A percentile compares a stretch with the other conserved stretches of the same genome.
These are phyloP conservation scores for Dioszegia aurantiaca DNA, from an alignment of 768 basidiomycete genomes.

Conservation along the genomic window DNA sequence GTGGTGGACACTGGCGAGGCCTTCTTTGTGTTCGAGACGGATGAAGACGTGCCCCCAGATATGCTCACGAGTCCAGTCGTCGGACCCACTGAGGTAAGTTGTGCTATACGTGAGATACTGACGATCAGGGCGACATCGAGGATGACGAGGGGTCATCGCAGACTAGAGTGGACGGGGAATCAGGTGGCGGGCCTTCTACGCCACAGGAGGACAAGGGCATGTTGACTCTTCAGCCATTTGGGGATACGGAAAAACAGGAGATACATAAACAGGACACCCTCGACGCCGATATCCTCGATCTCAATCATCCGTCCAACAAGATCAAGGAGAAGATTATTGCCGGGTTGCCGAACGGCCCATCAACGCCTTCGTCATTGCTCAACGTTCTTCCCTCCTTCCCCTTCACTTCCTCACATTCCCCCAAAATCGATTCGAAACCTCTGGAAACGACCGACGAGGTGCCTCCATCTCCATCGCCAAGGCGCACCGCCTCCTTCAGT, in stretches of 20 bases:
- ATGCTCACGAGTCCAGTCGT: conserved; percentile 91
- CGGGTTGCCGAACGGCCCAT: neutral
- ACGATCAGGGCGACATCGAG: conserved; percentile 2
- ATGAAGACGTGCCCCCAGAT: conserved; percentile 86
- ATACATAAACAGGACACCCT: conserved; percentile 16
- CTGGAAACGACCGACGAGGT: neutral
- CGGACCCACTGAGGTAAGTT: conserved; percentile 45
- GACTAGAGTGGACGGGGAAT: neutral
- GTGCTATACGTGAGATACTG: neutral
- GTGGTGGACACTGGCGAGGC: conserved; percentile 98
- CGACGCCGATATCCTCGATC: conserved; percentile 73
- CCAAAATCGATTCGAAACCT: conserved; percentile 3
- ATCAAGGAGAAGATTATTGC: conserved; percentile 6
- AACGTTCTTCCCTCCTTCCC: conserved; percentile 3
- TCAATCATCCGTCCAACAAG: conserved; percentile 58
- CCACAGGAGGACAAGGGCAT: conserved; percentile 12
- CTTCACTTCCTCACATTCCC: conserved; percentile 1
- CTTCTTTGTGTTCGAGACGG: conserved; percentile 97
- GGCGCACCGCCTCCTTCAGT: neutral
- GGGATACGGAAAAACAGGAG: conserved; percentile 32
- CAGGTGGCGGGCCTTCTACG: neutral
- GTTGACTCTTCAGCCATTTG: conserved; percentile 47
- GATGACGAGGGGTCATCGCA: conserved; percentile 6
- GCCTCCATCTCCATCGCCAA: neutral
- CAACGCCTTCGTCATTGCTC: conserved; percentile 2